Conservation (phyloP, 108 stramenopile genomes). For the Nannochloropsis granulata region DNA sequence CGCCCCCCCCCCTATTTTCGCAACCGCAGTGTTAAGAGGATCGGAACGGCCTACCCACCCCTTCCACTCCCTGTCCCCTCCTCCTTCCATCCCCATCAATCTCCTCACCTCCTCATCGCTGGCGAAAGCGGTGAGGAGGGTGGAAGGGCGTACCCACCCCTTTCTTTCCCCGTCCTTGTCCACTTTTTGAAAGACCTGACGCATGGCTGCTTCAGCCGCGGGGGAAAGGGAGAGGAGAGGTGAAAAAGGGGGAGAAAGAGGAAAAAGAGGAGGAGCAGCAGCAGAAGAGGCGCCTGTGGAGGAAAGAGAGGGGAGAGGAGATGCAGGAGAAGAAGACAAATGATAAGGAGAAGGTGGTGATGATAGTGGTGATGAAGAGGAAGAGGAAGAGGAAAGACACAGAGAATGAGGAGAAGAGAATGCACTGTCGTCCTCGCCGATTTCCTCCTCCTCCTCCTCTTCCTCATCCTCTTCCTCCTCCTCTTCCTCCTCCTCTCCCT, state of each 20-base stretch:
- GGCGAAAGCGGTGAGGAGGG: not conserved
- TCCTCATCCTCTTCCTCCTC: not conserved
- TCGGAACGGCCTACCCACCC: not conserved
- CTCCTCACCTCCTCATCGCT: not conserved
- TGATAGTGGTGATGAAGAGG: too few species aligned
- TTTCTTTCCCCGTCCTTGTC: not conserved
- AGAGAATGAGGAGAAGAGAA: too few species aligned
- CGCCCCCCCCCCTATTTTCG: not conserved
- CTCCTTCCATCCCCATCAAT: not conserved
- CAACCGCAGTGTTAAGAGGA: not conserved
- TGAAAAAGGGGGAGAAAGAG: not conserved
- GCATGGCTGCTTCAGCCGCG: not conserved
- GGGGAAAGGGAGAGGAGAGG: not conserved
- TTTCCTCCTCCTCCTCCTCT: not conserved
- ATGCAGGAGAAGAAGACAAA: too few species aligned
- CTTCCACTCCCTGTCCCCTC: not conserved
- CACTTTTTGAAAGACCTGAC: not conserved
- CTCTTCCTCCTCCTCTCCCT: not conserved
- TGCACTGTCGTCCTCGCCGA: not conserved
- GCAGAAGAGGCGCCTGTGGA: not conserved
- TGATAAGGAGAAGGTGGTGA: too few species aligned
- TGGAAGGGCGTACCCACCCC: not conserved
- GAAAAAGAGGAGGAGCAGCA: not conserved
- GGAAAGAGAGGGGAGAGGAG: too few species aligned
- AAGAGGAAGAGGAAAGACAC: too few species aligned